These are phyloP conservation scores for Boletus tylopilopsis DNA, from an alignment of 768 basidiomycete genomes.

Conservation along the genomic window DNA sequence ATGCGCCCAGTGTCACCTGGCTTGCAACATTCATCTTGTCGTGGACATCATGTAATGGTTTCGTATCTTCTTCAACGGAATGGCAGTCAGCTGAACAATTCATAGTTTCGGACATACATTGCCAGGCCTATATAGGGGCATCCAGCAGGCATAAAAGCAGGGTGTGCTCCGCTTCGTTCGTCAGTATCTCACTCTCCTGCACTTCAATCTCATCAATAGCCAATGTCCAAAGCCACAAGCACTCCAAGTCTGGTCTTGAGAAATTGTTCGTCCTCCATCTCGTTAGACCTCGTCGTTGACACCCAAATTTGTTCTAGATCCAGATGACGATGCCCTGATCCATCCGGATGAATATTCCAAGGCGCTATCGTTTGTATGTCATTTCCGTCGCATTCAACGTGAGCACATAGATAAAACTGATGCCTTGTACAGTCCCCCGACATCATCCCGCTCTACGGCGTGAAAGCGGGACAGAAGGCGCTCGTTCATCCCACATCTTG, in stretches of 20 bases:
- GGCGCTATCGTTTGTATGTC: background rate
- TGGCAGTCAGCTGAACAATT: background rate
- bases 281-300: no score
- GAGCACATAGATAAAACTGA: background rate
- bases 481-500: background rate
- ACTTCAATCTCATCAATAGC: background rate
- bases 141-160: constrained; percentile 2
- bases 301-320: background rate
- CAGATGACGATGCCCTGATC: background rate
- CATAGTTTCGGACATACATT: background rate
- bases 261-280: background rate
- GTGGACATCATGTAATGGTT: background rate
- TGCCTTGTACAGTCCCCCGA: background rate
- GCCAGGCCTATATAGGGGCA: background rate
- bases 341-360: background rate
- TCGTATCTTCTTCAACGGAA: background rate
- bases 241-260: constrained; percentile 1
- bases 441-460: constrained; percentile 4
- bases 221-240: background rate
- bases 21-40: background rate
- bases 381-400: background rate
- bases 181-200: background rate
- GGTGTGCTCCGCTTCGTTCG: background rate
- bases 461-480: background rate
- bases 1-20: background rate